Percentiles rank a stretch among this genome's conserved stretches.
phyloP scores from a whole-genome alignment of 306 rosid species.

The Dicorynia guianensis region DNA sequence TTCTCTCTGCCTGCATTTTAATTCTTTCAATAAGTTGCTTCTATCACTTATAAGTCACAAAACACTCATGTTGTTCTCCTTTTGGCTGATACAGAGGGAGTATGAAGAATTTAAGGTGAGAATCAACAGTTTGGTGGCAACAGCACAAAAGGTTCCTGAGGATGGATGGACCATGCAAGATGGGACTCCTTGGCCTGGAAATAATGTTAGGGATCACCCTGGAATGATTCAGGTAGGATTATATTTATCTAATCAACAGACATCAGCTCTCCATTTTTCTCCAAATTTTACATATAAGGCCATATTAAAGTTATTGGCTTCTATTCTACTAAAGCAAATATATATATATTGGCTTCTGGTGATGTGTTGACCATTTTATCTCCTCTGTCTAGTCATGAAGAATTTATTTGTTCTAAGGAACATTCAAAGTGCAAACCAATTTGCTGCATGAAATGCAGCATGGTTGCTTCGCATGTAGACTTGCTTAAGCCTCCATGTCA shows the following conservation, averaged over 20 bases:
- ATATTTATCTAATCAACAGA: background rate
- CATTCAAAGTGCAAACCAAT: background rate
- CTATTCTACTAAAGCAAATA: too few species aligned
- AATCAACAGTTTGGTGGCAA: conserved; percentile 72
- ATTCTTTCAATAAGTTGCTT: background rate
- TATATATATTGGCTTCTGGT: background rate
- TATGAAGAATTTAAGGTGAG: conserved; percentile 82
- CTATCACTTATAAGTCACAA: conserved; percentile 3
- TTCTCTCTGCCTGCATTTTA: conserved; percentile 5
- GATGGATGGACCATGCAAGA: conserved; percentile 96
- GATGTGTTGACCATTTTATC: conserved; percentile 23
- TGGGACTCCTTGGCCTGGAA: conserved; percentile 91
- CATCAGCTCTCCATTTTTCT: background rate
- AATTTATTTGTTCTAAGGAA: background rate
- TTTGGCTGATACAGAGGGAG: conserved; percentile 59
- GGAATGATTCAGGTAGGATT: conserved; percentile 86
- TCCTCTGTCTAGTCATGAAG: background rate
- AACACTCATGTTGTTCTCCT: conserved; percentile 1
- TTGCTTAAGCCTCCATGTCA: background rate
- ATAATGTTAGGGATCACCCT: conserved; percentile 84
- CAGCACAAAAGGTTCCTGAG: conserved; percentile 80
- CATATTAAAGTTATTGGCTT: background rate
- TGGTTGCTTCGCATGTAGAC: background rate
- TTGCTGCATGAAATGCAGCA: conserved; percentile 1
- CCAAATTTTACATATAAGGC: background rate